Evolutionary conservation across 2,329 filamentous ascomycete genomes (phyloP), one percentile per base, ranked within the genome.

Genomic region (Stromatinia cepivora): DNA sequence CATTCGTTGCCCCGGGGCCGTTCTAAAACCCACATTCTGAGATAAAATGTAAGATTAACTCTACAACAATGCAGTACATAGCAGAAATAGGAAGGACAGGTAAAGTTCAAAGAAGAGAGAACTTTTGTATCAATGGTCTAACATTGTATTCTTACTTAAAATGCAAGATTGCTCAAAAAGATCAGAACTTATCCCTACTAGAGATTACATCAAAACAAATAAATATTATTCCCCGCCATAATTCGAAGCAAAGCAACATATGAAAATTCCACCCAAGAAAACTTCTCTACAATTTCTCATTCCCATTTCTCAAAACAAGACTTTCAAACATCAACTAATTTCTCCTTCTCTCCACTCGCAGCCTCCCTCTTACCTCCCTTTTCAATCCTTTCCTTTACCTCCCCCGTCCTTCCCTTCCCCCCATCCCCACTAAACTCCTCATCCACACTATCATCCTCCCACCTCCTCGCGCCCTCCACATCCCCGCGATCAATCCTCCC

Each of bases 401-500:
- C 39, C 13, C n/a, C 39, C 62, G 25, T 20, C 15, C n/a, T 15
- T 0, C 22, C 17, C 22, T 31, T 59, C 42, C 20, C 70, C 15
- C 52, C 62, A 15, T 54, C 58, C 20, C 31, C 70, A 46, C 42
- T 70, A 1, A 31, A 31, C 31, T 15, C 39, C 10, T 17, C 9
- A 10, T 39, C 59, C 4, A 17, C 59, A 64, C 68, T 71, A 69
- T 74, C 75, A 53, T 76, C 75, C 65, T 76, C 76, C 76, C 76
- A 77, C 53, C 61, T 64, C 67, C 69, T 72, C n/a, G 71, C 69
- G 48, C 70, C 72, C 48, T 71, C 73, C 15, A 54, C 68, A 22
- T 65, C 70, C 63, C 72, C 70, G 31, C 71, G 70, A 59, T 76
- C 73, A 59, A 75, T 67, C 28, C 34, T 58, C 2, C 31, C n/a